Percentiles rank a stretch among this genome's conserved stretches.
Conservation (phyloP, 148 eudicot species). For the Selenicereus undatus region DNA sequence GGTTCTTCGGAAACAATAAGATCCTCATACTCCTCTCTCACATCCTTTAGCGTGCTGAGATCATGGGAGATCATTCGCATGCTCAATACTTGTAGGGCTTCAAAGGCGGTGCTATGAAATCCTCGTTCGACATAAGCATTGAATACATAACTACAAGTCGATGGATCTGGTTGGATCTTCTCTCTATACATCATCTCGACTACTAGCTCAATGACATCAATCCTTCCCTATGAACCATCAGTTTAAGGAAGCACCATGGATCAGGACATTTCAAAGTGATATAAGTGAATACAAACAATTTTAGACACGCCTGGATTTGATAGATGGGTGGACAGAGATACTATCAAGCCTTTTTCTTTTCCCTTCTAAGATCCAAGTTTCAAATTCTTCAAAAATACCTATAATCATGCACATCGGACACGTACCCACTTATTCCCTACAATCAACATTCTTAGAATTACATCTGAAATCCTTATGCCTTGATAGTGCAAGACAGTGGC, state of each 20-base stretch:
- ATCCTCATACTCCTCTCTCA: constrained; percentile 39
- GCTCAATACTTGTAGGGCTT: constrained; percentile 83
- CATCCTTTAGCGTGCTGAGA: constrained; percentile 33
- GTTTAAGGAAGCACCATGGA: neutral
- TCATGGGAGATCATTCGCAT: constrained; percentile 75
- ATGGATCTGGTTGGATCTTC: constrained; percentile 62
- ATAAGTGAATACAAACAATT: neutral
- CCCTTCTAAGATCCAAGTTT: neutral
- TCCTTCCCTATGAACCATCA: constrained; percentile 48
- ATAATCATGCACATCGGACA: too few relatives aligned
- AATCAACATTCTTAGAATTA: too few relatives aligned
- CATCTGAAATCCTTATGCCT: too few relatives aligned
- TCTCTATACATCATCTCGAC: constrained; percentile 54
- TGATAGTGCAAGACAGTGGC: neutral
- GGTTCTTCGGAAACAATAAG: constrained; percentile 50
- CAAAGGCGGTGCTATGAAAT: constrained; percentile 56
- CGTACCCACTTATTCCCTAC: too few relatives aligned
- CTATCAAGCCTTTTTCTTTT: neutral
- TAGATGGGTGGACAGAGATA: neutral
- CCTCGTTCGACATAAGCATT: constrained; percentile 47
- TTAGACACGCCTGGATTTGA: neutral
- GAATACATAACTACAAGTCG: constrained; percentile 64
- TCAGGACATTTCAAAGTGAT: neutral
- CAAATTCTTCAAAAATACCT: too few relatives aligned
- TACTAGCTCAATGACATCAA: constrained; percentile 61